Evolutionary conservation across 1,284 basidiomycete genomes (phyloP), one percentile per base, ranked within the genome.

Genomic region (Naganishia sp.): DNA sequence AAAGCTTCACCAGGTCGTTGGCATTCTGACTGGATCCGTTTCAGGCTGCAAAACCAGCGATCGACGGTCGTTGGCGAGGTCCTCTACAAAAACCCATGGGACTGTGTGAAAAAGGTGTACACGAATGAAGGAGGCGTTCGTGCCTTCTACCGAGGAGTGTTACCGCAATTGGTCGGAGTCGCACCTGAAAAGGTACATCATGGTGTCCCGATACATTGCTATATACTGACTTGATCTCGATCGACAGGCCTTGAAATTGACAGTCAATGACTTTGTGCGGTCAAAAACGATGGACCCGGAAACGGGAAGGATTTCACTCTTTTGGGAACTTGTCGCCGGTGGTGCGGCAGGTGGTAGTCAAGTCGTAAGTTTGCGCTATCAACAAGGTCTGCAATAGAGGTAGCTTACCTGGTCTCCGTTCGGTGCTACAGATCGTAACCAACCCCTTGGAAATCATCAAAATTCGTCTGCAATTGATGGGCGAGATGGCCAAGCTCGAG

Each of bases 101-200:
- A 99, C 78, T 99, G 95, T 78, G 89, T 94, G 46, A 85, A 86
- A 73, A 98, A 96, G 78, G 95, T 99, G 45, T 88, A 97, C 78
- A 86, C 87, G 66, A 97, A 97, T 78, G 95, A 99, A 82, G 94
- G 92, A 25, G 86, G 95, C 72, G 68, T 92, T 9, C 72, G 73
- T n/a, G 96, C 94, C 9, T 99, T 99, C 81, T 99, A 99, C 81
- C 89, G 94, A 48, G 95, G 95, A 65, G 86, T 99, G 59, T 88
- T 93, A 7, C 95, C 95, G 46, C 95, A 99, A 77, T 85, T 99
- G 64, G 85, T 99, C 71, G 95, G 95, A 75, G 95, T 99, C 49
- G 96, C 95, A 15, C 95, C 95, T 15, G 95, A 99, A 80, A 99
- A 99, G 76, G 77, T 83, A 23, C 9, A 63, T 43, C 18, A 53